Conservation (phyloP, 176 grass and related monocot species). For the Olyra latifolia region DNA sequence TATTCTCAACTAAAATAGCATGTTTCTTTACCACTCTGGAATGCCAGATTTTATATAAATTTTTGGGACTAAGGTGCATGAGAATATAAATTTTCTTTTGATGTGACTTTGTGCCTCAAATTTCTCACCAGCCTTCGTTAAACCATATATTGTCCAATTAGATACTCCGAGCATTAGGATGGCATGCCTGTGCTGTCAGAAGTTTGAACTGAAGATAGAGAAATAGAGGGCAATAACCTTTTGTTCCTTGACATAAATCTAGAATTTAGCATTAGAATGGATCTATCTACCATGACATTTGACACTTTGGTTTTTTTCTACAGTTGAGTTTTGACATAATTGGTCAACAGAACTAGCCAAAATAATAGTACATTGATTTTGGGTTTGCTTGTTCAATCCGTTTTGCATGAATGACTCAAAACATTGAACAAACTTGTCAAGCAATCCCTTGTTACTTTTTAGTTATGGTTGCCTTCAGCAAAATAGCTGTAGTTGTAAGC, state of each 20-base stretch:
- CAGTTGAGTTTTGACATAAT: not conserved
- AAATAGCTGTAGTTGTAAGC: not conserved
- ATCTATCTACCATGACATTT: not conserved
- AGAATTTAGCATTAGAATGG: not conserved
- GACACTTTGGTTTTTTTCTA: not conserved
- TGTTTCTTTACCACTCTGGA: not conserved
- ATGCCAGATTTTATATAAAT: not conserved
- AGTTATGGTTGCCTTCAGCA: not conserved
- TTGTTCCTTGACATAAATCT: not conserved
- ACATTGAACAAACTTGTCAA: not conserved
- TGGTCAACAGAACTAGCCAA: not conserved
- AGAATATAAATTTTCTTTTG: not conserved
- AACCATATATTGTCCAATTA: slow-evolving; percentile 15
- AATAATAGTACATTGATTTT: not conserved
- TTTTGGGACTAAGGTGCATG: not conserved
- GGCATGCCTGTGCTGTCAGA: not conserved
- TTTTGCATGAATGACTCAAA: not conserved
- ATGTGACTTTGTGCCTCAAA: not conserved
- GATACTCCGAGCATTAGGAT: not conserved
- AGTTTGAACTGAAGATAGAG: slow-evolving; percentile 14
- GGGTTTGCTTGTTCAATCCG: not conserved
- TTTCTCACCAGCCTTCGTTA: not conserved
- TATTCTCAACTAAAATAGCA: not conserved
- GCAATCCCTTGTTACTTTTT: not conserved
- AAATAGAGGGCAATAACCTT: not conserved